Percentiles rank a stretch among this genome's conserved stretches.
These are phyloP conservation scores for Penicillium pancosmium DNA, from an alignment of 495 filamentous ascomycete genomes.

Conservation along the genomic window DNA sequence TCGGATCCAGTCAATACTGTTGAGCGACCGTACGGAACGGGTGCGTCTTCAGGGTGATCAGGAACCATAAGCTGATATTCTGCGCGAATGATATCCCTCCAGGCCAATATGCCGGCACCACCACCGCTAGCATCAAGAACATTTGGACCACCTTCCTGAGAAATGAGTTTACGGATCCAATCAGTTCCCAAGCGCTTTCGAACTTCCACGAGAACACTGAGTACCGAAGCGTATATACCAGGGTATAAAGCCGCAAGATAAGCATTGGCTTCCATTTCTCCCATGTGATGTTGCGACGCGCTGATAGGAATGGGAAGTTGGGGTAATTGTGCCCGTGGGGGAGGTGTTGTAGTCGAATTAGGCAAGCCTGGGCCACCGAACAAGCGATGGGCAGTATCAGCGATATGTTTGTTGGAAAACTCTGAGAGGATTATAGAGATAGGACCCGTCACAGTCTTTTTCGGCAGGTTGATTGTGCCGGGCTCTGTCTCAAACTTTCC, in stretches of 20 bases:
- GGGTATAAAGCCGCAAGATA: conserved; percentile 81
- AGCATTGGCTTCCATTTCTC: conserved; percentile 83
- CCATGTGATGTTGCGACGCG: conserved; percentile 72
- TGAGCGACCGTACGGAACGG: conserved; percentile 57
- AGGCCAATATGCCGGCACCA: conserved; percentile 82
- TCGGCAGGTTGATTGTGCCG: conserved; percentile 70
- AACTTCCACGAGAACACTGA: conserved; percentile 77
- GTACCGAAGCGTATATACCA: conserved; percentile 71
- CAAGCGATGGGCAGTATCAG: conserved; percentile 62
- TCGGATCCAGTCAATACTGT: conserved; percentile 65
- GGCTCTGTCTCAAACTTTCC: conserved; percentile 70
- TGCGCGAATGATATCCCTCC: conserved; percentile 78
- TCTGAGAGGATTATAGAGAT: conserved; percentile 66
- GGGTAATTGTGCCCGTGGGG: conserved; percentile 49
- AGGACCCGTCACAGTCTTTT: conserved; percentile 64
- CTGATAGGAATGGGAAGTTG: conserved; percentile 72
- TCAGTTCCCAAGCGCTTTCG: conserved; percentile 79
- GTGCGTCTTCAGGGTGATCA: conserved; percentile 39
- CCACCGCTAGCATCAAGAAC: conserved; percentile 85
- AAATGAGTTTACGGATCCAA: conserved; percentile 74
- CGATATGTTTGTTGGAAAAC: conserved; percentile 71
- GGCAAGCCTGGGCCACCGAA: conserved; percentile 80
- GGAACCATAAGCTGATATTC: conserved; percentile 71
- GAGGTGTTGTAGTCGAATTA: conserved; percentile 64
- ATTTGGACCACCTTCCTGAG: conserved; percentile 68